phyloP scores from a whole-genome alignment of 176 grass and related monocot species.

The Lolium multiflorum region DNA sequence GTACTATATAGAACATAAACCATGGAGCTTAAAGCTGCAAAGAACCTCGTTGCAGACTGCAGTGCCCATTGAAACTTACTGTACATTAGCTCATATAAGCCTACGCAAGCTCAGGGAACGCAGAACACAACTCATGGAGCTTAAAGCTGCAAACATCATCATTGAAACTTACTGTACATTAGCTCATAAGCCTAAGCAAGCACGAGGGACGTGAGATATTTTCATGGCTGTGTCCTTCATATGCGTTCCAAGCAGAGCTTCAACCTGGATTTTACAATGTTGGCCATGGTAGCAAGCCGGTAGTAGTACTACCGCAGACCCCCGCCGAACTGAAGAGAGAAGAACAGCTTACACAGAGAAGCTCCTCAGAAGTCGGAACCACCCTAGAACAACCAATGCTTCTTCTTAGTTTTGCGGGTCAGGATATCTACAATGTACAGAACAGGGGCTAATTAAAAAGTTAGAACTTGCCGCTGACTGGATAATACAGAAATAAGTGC shows the following conservation, averaged over 20 bases:
- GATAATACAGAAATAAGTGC: background rate
- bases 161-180: conserved; percentile 46
- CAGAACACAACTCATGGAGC: background rate
- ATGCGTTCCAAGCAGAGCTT: background rate
- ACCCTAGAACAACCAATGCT: conserved; percentile 81
- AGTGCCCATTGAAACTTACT: conserved; percentile 14
- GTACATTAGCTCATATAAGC: conserved; percentile 37
- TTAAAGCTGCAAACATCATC: conserved; percentile 8
- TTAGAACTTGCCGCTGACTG: background rate
- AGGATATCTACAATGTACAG: conserved; percentile 63
- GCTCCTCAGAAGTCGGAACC: background rate
- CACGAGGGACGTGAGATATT: background rate
- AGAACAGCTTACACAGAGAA: conserved; percentile 12
- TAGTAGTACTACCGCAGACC: background rate
- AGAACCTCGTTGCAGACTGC: background rate
- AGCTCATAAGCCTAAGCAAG: conserved; percentile 11
- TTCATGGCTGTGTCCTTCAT: background rate
- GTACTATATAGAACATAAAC: background rate
- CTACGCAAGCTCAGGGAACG: background rate
- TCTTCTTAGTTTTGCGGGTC: conserved; percentile 73
- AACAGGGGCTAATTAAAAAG: background rate
- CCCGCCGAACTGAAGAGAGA: conserved; percentile 4
- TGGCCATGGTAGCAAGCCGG: background rate
- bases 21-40: background rate
- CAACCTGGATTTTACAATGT: background rate